Evolutionary conservation across 441 rosid species (phyloP).

Genomic region (Caryocar brasiliense): DNA sequence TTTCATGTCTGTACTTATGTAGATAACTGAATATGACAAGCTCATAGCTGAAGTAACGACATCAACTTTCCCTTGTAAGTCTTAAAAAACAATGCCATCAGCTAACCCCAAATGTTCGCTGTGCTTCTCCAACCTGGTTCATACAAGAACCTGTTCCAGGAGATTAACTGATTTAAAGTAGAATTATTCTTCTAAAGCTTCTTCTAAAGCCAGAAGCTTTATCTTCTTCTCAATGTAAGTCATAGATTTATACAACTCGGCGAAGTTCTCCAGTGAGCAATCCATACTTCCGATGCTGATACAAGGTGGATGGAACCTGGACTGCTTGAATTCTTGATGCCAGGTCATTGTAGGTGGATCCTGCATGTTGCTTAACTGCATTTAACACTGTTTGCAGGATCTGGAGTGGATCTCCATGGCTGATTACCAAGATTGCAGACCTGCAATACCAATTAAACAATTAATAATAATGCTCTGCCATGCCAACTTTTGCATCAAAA

Average conservation of each 20-base stretch:
- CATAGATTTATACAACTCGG: slow-evolving; percentile 31
- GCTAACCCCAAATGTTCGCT: no score
- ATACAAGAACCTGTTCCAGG: no score
- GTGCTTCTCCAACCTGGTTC: no score
- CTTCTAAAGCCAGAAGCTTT: no score
- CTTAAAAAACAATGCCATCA: no score
- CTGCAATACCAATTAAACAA: slow-evolving; percentile 20
- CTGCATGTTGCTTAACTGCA: slow-evolving; percentile 32
- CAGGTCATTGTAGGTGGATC: slow-evolving; percentile 14
- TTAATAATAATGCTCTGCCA: background rate
- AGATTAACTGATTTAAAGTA: no score
- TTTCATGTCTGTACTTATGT: no score
- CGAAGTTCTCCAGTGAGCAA: slow-evolving; percentile 77
- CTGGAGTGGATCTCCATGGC: slow-evolving; percentile 93
- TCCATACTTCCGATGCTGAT: slow-evolving; percentile 68
- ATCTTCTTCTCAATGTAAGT: no score
- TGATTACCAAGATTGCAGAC: slow-evolving; percentile 49
- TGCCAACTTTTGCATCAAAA: background rate
- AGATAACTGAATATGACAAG: no score
- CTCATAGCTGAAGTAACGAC: no score
- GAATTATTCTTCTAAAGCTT: no score
- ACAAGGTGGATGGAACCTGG: slow-evolving; percentile 43
- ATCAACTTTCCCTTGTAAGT: no score
- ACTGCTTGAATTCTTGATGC: slow-evolving; percentile 36
- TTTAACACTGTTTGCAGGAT: slow-evolving; percentile 62